Conservation (phyloP, 805 yeast genomes). For the Barnettozyma populi region DNA sequence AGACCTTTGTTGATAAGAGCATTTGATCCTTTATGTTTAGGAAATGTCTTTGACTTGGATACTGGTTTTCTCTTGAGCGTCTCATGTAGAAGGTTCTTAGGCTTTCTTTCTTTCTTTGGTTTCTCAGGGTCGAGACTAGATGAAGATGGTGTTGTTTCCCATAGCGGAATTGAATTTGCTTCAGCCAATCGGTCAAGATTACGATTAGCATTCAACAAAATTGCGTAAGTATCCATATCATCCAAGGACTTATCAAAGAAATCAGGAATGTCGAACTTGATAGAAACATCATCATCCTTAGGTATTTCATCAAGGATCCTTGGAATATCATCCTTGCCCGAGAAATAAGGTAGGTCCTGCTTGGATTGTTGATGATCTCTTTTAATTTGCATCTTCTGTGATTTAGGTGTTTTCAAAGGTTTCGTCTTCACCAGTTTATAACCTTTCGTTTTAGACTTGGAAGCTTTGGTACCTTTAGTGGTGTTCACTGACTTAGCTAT, state of each 20-base stretch:
- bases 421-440: background rate
- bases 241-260: slow-evolving; percentile 7
- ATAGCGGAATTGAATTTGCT: slow-evolving; percentile 1
- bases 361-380: background rate
- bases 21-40: background rate
- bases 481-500: background rate
- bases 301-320: background rate
- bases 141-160: background rate
- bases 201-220: slow-evolving; percentile 19
- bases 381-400: background rate
- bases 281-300: background rate
- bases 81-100: background rate
- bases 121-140: slow-evolving; percentile 5
- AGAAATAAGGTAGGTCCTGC: background rate
- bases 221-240: slow-evolving; percentile 21
- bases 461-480: background rate
- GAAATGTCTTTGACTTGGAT: background rate
- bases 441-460: background rate
- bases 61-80: background rate
- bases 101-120: background rate
- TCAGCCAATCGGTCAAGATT: slow-evolving; percentile 6
- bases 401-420: background rate
- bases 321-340: background rate
- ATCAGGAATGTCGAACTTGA: slow-evolving; percentile 1
- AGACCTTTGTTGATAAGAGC: background rate